Evolutionary conservation across 129 eudicot genomes (phyloP).

Genomic region (Daucus carota): DH1_v3.0 NC_030384.2:42549501-42550000

Average conservation of each 20-base stretch:
- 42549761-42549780: constrained; percentile 29
- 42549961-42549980: constrained; percentile 29
- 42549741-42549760: neutral
- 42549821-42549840: constrained; percentile 57
- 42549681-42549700: constrained; percentile 79
- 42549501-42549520: constrained; percentile 90
- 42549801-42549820: constrained; percentile 57
- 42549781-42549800: constrained; percentile 46
- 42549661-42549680: constrained; percentile 95
- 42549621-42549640: constrained; percentile 89
- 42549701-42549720: constrained; percentile 60
- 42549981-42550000: constrained; percentile 41
- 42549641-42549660: constrained; percentile 73
- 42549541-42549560: constrained; percentile 76
- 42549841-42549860: constrained; percentile 78
- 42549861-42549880: constrained; percentile 71
- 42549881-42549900: constrained; percentile 84
- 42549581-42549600: constrained; percentile 48
- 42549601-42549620: constrained; percentile 98
- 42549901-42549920: constrained; percentile 36
- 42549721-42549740: neutral
- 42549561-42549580: constrained; percentile 56
- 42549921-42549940: constrained; percentile 56
- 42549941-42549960: constrained; percentile 47
- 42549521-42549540: constrained; percentile 76